These are phyloP conservation scores for Gautieria morchelliformis DNA, from an alignment of 768 basidiomycete species.

Conservation along the genomic window DNA sequence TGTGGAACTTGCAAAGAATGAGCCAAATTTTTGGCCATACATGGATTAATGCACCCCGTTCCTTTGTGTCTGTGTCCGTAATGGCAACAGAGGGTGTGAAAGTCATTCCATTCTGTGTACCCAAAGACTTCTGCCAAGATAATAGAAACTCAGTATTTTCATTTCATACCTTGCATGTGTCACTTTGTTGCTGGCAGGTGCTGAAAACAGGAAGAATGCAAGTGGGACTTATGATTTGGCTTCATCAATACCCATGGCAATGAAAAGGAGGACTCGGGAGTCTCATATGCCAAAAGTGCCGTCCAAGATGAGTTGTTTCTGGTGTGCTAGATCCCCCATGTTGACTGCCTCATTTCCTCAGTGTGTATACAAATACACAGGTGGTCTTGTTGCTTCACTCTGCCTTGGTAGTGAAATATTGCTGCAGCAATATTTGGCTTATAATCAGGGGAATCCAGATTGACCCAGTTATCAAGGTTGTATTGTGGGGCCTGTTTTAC, in stretches of 20 bases:
- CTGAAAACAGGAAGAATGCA: too few relatives aligned
- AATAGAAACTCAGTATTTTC: constrained; percentile 16
- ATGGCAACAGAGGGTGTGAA: constrained; percentile 12
- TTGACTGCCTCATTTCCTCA: constrained; percentile 11
- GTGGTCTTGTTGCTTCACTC: constrained; percentile 14
- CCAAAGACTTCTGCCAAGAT: constrained; percentile 16
- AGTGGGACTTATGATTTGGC: not conserved
- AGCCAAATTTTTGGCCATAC: too few relatives aligned
- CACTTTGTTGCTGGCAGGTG: not conserved
- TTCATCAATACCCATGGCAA: constrained; percentile 26
- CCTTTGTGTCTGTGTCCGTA: too few relatives aligned
- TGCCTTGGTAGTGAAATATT: constrained; percentile 20
- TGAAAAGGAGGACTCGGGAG: constrained; percentile 19
- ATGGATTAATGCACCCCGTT: too few relatives aligned
- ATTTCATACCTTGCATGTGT: constrained; percentile 14
- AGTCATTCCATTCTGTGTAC: not conserved
- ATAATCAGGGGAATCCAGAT: constrained; percentile 13
- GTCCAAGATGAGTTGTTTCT: constrained; percentile 7
- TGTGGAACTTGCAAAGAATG: constrained; percentile 29
- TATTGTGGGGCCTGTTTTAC: not conserved
- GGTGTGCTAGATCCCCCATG: constrained; percentile 14
- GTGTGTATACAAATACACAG: constrained; percentile 25
- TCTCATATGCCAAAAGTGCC: constrained; percentile 17
- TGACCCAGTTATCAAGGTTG: too few relatives aligned
- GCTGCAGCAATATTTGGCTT: constrained; percentile 13